phyloP scores from a whole-genome alignment of 805 yeast genomes.

The Metschnikowia orientalis region DNA sequence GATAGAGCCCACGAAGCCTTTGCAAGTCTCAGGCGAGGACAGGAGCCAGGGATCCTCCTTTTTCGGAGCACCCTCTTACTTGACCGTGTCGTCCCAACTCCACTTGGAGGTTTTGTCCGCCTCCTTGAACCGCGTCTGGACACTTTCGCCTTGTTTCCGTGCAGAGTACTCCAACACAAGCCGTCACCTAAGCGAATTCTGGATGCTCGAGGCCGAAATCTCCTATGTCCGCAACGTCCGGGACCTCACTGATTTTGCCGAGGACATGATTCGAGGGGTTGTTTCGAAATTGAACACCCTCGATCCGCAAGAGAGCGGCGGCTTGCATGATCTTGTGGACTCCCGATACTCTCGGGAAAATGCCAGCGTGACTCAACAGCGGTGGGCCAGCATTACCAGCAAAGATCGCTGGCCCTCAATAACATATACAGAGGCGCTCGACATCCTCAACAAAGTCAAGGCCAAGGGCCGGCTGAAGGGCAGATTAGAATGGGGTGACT shows the following conservation, averaged over 20 bases:
- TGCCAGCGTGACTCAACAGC: conserved; percentile 30
- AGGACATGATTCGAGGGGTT: conserved; percentile 54
- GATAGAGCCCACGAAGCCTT: conserved; percentile 36
- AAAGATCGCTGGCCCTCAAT: conserved; percentile 58
- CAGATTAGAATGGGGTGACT: conserved; percentile 58
- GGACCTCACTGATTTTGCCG: conserved; percentile 63
- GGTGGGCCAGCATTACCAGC: conserved; percentile 58
- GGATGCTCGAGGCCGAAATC: conserved; percentile 96
- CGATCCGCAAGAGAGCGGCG: conserved; percentile 2
- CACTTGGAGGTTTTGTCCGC: conserved; percentile 80
- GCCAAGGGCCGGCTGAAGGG: conserved; percentile 37
- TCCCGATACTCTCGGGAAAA: conserved; percentile 39
- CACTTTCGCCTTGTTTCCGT: conserved; percentile 85
- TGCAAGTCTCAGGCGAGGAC: conserved; percentile 13
- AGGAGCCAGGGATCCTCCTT: conserved; percentile 28
- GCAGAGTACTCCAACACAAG: conserved; percentile 88
- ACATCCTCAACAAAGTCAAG: conserved; percentile 38
- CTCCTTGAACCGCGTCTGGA: conserved; percentile 79
- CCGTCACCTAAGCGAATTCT: conserved; percentile 89
- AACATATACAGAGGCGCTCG: conserved; percentile 73
- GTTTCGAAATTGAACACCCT: conserved; percentile 10
- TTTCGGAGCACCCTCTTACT: conserved; percentile 62
- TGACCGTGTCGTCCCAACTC: conserved; percentile 89
- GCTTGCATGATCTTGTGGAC: conserved; percentile 26
- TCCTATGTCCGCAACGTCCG: conserved; percentile 56